These are phyloP conservation scores for Naganishia albida DNA, from an alignment of 1,284 basidiomycete species.

Conservation along the genomic window DNA sequence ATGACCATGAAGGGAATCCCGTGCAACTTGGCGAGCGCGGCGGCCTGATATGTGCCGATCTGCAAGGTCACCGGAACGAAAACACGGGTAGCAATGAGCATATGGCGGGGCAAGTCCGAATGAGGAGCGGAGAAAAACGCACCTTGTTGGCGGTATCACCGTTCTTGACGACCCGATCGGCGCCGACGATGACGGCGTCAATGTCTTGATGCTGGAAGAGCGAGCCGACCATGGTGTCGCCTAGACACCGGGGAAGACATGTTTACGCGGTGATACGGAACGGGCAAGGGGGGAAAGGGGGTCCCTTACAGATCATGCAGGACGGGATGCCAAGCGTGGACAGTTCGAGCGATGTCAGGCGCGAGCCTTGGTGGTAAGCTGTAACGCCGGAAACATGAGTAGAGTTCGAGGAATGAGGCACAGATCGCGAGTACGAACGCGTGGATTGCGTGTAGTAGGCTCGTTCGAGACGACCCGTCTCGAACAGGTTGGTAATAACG, in stretches of 20 bases:
- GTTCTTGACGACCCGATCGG: conserved; percentile 81
- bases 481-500: conserved; percentile 83
- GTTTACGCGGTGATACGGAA: neutral
- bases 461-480: conserved; percentile 69
- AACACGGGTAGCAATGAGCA: neutral
- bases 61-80: conserved; percentile 42
- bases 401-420: neutral
- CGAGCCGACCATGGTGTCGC: conserved; percentile 91
- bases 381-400: neutral
- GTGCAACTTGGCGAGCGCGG: conserved; percentile 79
- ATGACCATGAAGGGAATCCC: conserved; percentile 85
- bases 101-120: too few species aligned
- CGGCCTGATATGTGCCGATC: conserved; percentile 89
- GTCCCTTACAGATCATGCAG: conserved; percentile 71
- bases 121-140: conserved; percentile 29
- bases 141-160: conserved; percentile 94
- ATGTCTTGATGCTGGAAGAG: conserved; percentile 82
- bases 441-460: conserved; percentile 90
- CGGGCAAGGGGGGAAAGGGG: too few species aligned
- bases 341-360: conserved; percentile 80
- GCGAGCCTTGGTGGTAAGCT: conserved; percentile 80
- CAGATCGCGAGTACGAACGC: conserved; percentile 42
- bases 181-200: conserved; percentile 82
- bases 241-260: conserved; percentile 27
- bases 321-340: conserved; percentile 76